Evolutionary conservation across 2,329 filamentous ascomycete genomes (phyloP), one percentile per base, ranked within the genome.

Genomic region (Epichloe amarillans): DNA sequence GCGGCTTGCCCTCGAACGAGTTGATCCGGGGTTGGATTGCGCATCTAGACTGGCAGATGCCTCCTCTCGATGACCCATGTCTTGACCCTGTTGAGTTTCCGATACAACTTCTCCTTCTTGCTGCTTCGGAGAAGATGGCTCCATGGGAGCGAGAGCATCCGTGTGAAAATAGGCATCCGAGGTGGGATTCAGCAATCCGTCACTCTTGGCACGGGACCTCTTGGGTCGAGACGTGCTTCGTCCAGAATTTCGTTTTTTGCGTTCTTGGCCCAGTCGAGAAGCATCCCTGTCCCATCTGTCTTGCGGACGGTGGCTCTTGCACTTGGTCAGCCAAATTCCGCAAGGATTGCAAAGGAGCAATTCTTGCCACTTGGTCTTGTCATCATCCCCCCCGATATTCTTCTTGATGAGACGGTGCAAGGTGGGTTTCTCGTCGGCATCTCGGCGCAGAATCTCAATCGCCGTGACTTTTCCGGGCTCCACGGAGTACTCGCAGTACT

Each of bases 281-380:
- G 73, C 70, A 51, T 76, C 76, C 55, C 80, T 86, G 56, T 84
- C 84, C 91, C 91, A 98, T 56, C 84, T 82, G 54, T 91, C 82
- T 50, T 81, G 73, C 2, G 93, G 93, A 8, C 93, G 83, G 72
- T 95, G 93, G 23, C 72, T 76, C 61, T 86, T 88, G 66, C 85
- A 88, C 62, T 96, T 97, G 54, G 83, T 82, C 58, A 98, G 83
- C 88, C 89, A 98, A 41, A 98, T 82, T 17, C 93, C 93, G 64
- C 93, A 98, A 52, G 91, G 89, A 64, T 98, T 98, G 73, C 93
- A 98, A 38, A 97, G 77, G 30, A 86, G 75, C 51, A 87, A 77
- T 58, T 87, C 79, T 43, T 76, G 77, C 74, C 86, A 96, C 4
- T 67, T 61, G 40, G 76, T 74, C 63, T 82, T 84, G 63, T 86